These are phyloP conservation scores for Chytriomyces hyalinus DNA, from an alignment of 192 early-diverging fungal species.

Conservation along the genomic window DNA sequence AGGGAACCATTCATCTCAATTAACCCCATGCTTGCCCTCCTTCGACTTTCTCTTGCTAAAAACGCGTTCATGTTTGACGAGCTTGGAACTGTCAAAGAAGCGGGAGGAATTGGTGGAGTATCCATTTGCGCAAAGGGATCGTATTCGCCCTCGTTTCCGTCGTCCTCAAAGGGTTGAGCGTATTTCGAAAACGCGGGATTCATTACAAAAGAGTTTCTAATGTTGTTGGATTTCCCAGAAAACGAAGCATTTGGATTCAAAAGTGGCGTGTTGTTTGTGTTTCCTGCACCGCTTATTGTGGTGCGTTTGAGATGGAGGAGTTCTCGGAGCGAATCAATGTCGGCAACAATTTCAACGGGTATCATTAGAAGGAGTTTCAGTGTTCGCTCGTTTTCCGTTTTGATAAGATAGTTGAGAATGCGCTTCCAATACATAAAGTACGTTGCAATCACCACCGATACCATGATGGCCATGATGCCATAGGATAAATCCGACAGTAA, in stretches of 20 bases:
- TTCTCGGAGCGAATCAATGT: conserved; percentile 40
- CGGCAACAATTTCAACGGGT: conserved; percentile 40
- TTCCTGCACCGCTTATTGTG: conserved; percentile 10
- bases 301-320: conserved; percentile 34
- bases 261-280: background rate
- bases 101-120: background rate
- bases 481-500: conserved; percentile 14
- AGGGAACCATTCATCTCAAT: background rate
- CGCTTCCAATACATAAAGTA: conserved; percentile 36
- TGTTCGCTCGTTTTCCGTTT: conserved; percentile 39
- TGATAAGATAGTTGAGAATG: conserved; percentile 37
- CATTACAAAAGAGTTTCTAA: background rate
- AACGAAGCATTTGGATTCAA: background rate
- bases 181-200: background rate
- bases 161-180: background rate
- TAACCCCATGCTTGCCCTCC: background rate
- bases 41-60: conserved; percentile 14
- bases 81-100: background rate
- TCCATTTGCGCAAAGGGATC: background rate
- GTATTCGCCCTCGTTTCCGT: background rate
- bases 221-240: background rate
- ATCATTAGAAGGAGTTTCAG: conserved; percentile 40
- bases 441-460: conserved; percentile 14
- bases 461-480: conserved; percentile 17
- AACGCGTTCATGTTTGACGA: background rate